Evolutionary conservation across 805 yeast species (phyloP).

Genomic region (Candida maesae): DNA sequence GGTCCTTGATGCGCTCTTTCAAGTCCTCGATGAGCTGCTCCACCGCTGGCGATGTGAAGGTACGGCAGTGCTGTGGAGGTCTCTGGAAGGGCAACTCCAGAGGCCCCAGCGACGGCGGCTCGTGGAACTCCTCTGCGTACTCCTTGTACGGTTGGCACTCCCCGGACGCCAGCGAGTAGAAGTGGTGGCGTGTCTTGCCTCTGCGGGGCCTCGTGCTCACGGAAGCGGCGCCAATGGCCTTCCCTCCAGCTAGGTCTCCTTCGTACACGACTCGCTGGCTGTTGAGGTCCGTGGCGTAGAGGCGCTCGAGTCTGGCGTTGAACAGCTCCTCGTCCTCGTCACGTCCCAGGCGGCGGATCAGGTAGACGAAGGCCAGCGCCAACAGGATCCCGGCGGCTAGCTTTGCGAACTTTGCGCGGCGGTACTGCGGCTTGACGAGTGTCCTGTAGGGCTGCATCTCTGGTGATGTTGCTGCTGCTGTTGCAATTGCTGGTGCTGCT

Average conservation of each 20-base stretch:
- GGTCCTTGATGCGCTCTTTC: slow-evolving; percentile 45
- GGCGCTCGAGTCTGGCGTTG: slow-evolving; percentile 7
- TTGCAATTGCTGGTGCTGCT: too few species aligned
- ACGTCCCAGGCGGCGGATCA: slow-evolving; percentile 11
- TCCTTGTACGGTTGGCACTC: slow-evolving; percentile 61
- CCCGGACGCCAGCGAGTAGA: slow-evolving; percentile 12
- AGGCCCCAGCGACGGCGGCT: slow-evolving; percentile 59
- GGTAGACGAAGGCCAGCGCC: slow-evolving; percentile 6
- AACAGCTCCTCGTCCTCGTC: slow-evolving; percentile 17
- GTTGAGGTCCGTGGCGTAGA: slow-evolving; percentile 7
- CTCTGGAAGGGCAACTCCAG: slow-evolving; percentile 66
- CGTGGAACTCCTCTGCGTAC: slow-evolving; percentile 47
- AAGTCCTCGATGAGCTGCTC: slow-evolving; percentile 57
- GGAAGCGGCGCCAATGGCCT: slow-evolving; percentile 7
- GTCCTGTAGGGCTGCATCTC: slow-evolving; percentile 9
- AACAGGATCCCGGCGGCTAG: slow-evolving; percentile 5
- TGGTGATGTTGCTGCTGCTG: too few species aligned
- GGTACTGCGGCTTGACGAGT: slow-evolving; percentile 7
- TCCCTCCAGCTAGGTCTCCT: too few species aligned
- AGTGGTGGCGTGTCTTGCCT: slow-evolving; percentile 13
- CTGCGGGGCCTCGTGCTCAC: slow-evolving; percentile 5
- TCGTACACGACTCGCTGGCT: slow-evolving; percentile 7
- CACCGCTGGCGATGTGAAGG: slow-evolving; percentile 59
- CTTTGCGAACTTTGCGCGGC: slow-evolving; percentile 6
- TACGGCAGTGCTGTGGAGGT: slow-evolving; percentile 69